Evolutionary conservation across 129 eudicot genomes (phyloP), one percentile per base, ranked within the genome.

Genomic region (Artemisia annua): DNA sequence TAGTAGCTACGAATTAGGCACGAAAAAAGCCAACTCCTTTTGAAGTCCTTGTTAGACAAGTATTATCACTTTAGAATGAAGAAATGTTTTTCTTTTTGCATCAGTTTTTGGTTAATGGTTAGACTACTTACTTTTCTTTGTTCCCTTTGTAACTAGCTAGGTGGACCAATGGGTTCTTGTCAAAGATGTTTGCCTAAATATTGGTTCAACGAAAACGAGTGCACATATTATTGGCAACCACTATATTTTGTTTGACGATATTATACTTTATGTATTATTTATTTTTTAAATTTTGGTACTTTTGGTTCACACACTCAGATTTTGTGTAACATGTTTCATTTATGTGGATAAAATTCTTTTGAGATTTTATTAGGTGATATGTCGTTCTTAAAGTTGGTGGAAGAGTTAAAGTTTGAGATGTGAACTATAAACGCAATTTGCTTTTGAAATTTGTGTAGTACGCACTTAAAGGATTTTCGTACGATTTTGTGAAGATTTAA

Each of bases 101-200:
- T 39, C 13, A 64, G 10, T 18, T 75, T 20, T 39, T 63, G 63
- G 63, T 63, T 65, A 7, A 52, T 32, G 44, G 64, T 7, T 63
- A 49, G 43, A 74, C 70, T 63, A 74, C 70, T 63, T 4, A 26
- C 43, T 50, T 74, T 73, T 19, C 19, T 48, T 3, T 19, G 64
- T 43, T 62, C 35, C 39, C 53, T 17, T 46, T 61, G 50, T 72
- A 48, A 22, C 26, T 60, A 13, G 35, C 26, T 60, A 13, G 35
- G 5, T 73, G 49, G 70, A 61, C 70, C 63, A 63, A 39, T 51
- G 48, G 26, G 46, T 50, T 35, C 64, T 22, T 67, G 67, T 68
- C 61, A 56, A 57, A 76, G 80, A 67, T 58, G 80, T 62, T 76
- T 58, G 74, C 80, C 80, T 76, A 67, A 67, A 67, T 63, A 18